Evolutionary conservation across 192 early-diverging fungal genomes (phyloP), one percentile per base, ranked within the genome.

Genomic region (Coemansia sp.): DNA sequence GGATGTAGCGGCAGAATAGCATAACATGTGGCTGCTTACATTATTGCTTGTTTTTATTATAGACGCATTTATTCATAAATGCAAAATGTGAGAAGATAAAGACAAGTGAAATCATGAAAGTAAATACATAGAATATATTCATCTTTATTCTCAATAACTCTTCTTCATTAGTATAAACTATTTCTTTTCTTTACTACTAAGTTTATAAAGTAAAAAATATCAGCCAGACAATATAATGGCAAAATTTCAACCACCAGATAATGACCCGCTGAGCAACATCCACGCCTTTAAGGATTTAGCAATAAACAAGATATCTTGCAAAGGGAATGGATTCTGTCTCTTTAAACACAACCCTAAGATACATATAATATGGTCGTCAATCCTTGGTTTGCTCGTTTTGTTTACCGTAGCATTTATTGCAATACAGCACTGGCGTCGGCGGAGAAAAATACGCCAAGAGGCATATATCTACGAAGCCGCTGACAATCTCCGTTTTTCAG

Each of bases 301-400:
- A 13, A 54, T 10, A 54, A 26, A 10, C 21, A 9, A 26, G 4
- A 13, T 32, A 26, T 23, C 43, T 2, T 76, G 74, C 53, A 68
- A 67, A 18, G 52, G 48, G 18, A 49, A 54, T 13, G 74, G 74
- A 12, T 3, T 19, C 43, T 76, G 75, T 38, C 57, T 50, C n/a
- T 71, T 71, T 48, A 56, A 65, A 45, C 61, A 39, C 62, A 67
- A 64, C 10, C 39, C n/a, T 5, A 71, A 65, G 69, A 48, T 56
- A 9, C 76, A 72, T 43, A 49, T 77, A 11, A 63, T 63, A 8
- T 63, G 61, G 61, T 45, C 61, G 8, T 5, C 61, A 2, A 48
- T 63, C 12, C 43, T 63, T 0, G 61, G 43, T 2, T 63, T 44
- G n/a, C 11, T 60, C 0, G 15, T 60, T 7, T 9, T 63, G 18